A percentile compares a stretch with the other conserved stretches of the same genome.
Evolutionary conservation across 306 rosid genomes (phyloP).

Genomic region (Ochetophila trinervis): DNA sequence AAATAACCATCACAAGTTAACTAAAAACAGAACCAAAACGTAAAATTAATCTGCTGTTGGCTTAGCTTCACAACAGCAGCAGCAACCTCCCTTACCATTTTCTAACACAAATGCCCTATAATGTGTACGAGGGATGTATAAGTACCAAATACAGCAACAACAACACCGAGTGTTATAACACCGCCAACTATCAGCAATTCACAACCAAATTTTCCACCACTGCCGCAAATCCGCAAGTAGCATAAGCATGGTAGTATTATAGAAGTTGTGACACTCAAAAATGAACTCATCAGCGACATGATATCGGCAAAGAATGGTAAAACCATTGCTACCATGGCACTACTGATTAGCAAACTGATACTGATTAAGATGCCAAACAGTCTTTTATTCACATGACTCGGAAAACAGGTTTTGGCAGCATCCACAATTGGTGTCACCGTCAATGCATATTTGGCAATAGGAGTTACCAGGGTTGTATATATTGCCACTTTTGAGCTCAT

Average conservation of each 20-base stretch:
- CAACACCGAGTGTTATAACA: too few species aligned
- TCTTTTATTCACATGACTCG: slow-evolving; percentile 30
- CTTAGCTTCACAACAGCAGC: too few species aligned
- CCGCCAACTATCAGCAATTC: too few species aligned
- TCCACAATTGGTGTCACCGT: slow-evolving; percentile 61
- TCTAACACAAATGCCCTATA: slow-evolving; percentile 19
- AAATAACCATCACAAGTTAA: too few species aligned
- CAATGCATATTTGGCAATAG: slow-evolving; percentile 68
- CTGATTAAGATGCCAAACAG: slow-evolving; percentile 27
- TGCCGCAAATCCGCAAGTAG: slow-evolving; percentile 69
- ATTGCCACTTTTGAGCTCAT: slow-evolving; percentile 58
- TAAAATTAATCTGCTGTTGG: too few species aligned
- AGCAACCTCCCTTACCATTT: too few species aligned
- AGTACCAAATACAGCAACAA: slow-evolving; percentile 42
- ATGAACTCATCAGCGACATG: slow-evolving; percentile 68
- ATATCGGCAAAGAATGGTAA: slow-evolving; percentile 56
- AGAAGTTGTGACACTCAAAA: slow-evolving; percentile 52
- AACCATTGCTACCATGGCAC: slow-evolving; percentile 37
- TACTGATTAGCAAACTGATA: slow-evolving; percentile 41
- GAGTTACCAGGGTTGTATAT: too few species aligned
- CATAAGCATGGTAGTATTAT: too few species aligned
- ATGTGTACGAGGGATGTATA: slow-evolving; percentile 47
- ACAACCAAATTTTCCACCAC: too few species aligned
- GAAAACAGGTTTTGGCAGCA: slow-evolving; percentile 46
- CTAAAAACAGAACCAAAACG: too few species aligned